Percentiles rank a stretch among this genome's conserved stretches.
Evolutionary conservation across 2,329 filamentous ascomycete genomes (phyloP).

Genomic region (Ophiobolus disseminans): DNA sequence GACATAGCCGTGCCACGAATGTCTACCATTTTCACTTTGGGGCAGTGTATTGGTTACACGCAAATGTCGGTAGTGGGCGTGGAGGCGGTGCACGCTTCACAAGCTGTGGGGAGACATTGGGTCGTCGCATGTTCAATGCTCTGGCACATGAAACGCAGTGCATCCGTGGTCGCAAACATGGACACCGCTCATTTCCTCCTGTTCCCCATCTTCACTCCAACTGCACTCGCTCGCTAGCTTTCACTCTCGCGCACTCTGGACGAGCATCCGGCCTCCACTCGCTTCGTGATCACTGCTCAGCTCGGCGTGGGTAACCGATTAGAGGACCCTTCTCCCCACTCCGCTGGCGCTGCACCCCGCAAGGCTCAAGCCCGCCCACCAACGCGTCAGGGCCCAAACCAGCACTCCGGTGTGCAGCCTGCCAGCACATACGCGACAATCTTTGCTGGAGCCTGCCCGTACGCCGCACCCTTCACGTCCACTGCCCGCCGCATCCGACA

Average conservation of each 20-base stretch:
- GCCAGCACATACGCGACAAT: slow-evolving; percentile 27
- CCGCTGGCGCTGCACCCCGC: slow-evolving; percentile 36
- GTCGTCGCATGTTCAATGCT: slow-evolving; percentile 20
- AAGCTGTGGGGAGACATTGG: slow-evolving; percentile 22
- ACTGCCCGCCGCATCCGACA: slow-evolving; percentile 1
- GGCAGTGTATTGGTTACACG: slow-evolving; percentile 1
- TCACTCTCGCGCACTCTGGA: not conserved
- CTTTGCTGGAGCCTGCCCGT: slow-evolving; percentile 20
- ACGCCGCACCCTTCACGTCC: slow-evolving; percentile 19
- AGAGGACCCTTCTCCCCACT: slow-evolving; percentile 19
- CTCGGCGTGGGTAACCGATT: not conserved
- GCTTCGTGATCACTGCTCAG: slow-evolving; percentile 3
- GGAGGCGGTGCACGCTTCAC: slow-evolving; percentile 22
- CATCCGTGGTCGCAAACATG: slow-evolving; percentile 10
- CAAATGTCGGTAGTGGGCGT: slow-evolving; percentile 5
- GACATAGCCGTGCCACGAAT: not conserved
- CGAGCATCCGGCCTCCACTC: not conserved
- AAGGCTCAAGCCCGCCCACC: slow-evolving; percentile 22
- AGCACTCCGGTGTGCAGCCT: slow-evolving; percentile 21
- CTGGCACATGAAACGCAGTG: slow-evolving; percentile 27
- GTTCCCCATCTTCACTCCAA: slow-evolving; percentile 1
- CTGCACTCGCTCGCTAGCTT: not conserved
- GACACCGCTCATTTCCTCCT: slow-evolving; percentile 27
- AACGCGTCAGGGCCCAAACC: slow-evolving; percentile 24
- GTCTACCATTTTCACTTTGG: not conserved